phyloP scores from a whole-genome alignment of 2,329 filamentous ascomycete species.

The Colletotrichum filicis region DNA sequence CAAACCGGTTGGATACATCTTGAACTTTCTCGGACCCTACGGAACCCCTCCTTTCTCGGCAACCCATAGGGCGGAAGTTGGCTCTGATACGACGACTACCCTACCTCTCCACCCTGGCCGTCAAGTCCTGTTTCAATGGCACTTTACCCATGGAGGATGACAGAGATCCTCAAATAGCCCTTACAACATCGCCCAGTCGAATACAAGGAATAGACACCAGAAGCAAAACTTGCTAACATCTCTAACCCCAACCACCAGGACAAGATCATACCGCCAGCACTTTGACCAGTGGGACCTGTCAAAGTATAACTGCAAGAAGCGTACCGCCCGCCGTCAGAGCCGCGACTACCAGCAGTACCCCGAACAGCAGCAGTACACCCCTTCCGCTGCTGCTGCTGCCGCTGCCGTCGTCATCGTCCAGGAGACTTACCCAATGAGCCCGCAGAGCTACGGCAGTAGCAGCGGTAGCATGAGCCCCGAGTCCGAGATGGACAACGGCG shows the following conservation, averaged over 20 bases:
- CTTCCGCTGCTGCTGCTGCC: neutral
- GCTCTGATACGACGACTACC: neutral
- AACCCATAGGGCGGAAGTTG: neutral
- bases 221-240: neutral
- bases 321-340: constrained; percentile 42
- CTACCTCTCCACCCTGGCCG: neutral
- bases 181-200: constrained; percentile 10
- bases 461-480: neutral
- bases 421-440: neutral
- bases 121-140: neutral
- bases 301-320: constrained; percentile 59
- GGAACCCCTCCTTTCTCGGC: neutral
- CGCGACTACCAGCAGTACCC: neutral
- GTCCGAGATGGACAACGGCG: neutral
- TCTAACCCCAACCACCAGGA: constrained; percentile 35
- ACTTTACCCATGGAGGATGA: neutral
- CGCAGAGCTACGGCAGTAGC: neutral
- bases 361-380: neutral
- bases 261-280: constrained; percentile 61
- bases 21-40: neutral
- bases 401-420: too few relatives aligned
- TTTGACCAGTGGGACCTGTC: constrained; percentile 57
- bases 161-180: neutral
- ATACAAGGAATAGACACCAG: neutral
- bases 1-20: too few relatives aligned